Evolutionary conservation across 352 stramenopile species (phyloP).

Genomic region (Pythium sp.): DNA sequence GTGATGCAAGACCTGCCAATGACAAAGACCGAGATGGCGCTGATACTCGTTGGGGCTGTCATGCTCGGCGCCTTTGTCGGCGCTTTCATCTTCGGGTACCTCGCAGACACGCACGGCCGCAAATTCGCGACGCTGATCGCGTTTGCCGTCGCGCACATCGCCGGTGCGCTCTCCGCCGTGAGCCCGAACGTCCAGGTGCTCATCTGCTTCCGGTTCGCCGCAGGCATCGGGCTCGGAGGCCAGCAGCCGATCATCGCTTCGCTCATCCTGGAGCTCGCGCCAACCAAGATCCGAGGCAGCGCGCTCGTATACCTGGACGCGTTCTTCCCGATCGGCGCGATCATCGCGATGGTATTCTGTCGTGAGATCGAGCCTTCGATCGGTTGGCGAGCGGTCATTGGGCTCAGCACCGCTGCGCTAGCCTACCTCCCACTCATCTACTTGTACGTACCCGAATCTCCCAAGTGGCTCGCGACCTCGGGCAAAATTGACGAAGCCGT

Average conservation of each 20-base stretch:
- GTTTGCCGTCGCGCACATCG: neutral
- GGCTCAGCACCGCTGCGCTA: neutral
- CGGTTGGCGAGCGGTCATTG: constrained; percentile 3
- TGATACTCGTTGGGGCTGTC: neutral
- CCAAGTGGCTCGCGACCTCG: constrained; percentile 5
- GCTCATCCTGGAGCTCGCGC: constrained; percentile 23
- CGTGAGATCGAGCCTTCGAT: neutral
- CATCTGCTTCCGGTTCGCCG: neutral
- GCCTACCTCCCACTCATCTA: neutral
- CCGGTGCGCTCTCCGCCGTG: neutral
- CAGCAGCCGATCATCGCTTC: constrained; percentile 19
- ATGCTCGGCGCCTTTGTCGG: constrained; percentile 23
- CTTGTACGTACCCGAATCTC: constrained; percentile 9
- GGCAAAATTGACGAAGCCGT: constrained; percentile 14
- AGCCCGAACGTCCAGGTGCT: neutral
- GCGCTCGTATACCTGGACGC: constrained; percentile 23
- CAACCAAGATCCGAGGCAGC: constrained; percentile 16
- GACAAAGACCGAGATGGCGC: neutral
- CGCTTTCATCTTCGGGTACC: constrained; percentile 6
- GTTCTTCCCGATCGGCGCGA: constrained; percentile 19
- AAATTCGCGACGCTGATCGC: constrained; percentile 13
- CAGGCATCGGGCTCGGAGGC: constrained; percentile 11
- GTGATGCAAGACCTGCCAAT: neutral
- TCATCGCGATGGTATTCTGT: constrained; percentile 2
- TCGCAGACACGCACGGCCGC: constrained; percentile 21